Evolutionary conservation across 192 early-diverging fungal genomes (phyloP), one percentile per base, ranked within the genome.

Genomic region (Lobulomyces angularis): DNA sequence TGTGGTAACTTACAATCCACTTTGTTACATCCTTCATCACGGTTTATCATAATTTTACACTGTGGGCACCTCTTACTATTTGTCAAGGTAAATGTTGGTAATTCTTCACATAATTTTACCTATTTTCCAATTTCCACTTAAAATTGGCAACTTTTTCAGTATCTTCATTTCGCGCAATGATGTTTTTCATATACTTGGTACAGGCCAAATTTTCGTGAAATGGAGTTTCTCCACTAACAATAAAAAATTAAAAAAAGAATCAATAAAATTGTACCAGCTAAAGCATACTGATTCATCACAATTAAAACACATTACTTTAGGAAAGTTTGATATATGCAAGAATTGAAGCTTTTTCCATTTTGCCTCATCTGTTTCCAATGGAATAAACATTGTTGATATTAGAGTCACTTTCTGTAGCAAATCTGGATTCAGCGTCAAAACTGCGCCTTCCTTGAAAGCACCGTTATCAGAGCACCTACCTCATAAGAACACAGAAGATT

Each of bases 21-120:
- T 48, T 81, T 81, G 44, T 80, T 77, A 39, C 79, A 81, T 3
- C 79, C 79, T 52, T 81, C 79, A 37, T 81, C 79, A 24, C 79
- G 51, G 26, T 69, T 69, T 32, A 81, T 81, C 49, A 79, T 33
- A 24, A 76, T 69, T 20, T 62, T 75, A 47, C 79, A 81, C 33
- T 60, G 65, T 7, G 79, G 79, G 38, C 79, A 81, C n/a, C 53
- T 55, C 26, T 70, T 77, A 23, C 68, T 61, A 37, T 31, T 47
- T 47, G 35, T 22, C 20, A 40, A 24, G 35, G 9, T 35, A 35
- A 22, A 31, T 18, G 14, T 26, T 21, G 19, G 7, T 26, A 18
- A 34, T 51, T 4, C 12, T 9, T 19, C n/a, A n/a, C n/a, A n/a
- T n/a, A n/a, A n/a, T 53, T 27, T 37, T 56, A 44, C 54, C 54